phyloP scores from a whole-genome alignment of 345 rosid species.

The Microthlaspi erraticum region DNA sequence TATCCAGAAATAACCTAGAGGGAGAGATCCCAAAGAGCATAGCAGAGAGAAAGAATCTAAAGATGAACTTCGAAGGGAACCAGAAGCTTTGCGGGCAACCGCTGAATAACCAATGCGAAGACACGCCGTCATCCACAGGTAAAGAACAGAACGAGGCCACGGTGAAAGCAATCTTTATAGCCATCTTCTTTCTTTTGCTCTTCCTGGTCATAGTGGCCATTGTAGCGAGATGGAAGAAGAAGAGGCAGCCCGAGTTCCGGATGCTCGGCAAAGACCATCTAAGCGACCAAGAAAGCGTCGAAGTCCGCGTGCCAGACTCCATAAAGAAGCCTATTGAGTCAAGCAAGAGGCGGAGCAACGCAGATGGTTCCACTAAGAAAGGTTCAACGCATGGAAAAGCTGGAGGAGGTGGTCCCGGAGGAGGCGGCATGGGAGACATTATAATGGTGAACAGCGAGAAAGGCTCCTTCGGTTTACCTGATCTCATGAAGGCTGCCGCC shows the following conservation, averaged over 20 bases:
- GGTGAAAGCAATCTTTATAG: constrained; percentile 30
- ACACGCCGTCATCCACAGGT: neutral
- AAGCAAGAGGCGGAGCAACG: constrained; percentile 35
- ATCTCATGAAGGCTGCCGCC: constrained; percentile 94
- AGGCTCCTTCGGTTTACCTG: constrained; percentile 68
- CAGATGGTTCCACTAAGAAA: constrained; percentile 36
- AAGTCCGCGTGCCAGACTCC: constrained; percentile 47
- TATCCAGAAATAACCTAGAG: constrained; percentile 65
- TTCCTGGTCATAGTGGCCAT: constrained; percentile 40
- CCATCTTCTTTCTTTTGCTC: constrained; percentile 36
- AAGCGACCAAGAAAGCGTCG: constrained; percentile 46
- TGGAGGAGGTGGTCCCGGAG: constrained; percentile 36
- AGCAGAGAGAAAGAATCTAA: constrained; percentile 44
- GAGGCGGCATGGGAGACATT: constrained; percentile 51
- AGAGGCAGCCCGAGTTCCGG: constrained; percentile 52
- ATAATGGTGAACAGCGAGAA: constrained; percentile 71
- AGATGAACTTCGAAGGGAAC: constrained; percentile 53
- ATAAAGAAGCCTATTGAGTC: constrained; percentile 43
- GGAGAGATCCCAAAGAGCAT: constrained; percentile 65
- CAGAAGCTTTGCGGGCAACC: constrained; percentile 61
- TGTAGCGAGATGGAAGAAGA: constrained; percentile 31
- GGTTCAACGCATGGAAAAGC: constrained; percentile 48
- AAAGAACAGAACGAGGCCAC: neutral
- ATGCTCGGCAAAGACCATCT: constrained; percentile 56
- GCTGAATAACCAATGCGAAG: constrained; percentile 41